These are phyloP conservation scores for Diatrype stigma DNA, from an alignment of 2,329 filamentous ascomycete species.

Conservation along the genomic window DNA sequence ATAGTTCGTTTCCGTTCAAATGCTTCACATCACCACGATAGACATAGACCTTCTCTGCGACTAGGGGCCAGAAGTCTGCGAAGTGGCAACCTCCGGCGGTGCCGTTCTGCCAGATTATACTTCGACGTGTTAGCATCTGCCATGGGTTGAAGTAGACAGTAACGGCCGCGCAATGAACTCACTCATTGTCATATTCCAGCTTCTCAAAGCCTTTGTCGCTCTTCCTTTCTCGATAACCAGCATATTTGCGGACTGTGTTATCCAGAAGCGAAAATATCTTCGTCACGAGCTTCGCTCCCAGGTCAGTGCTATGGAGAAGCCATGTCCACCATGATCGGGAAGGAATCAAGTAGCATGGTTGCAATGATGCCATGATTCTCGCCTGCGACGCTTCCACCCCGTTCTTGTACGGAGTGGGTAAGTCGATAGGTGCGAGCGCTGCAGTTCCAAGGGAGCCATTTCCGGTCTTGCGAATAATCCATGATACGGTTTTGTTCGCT, in stretches of 20 bases:
- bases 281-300: constrained; percentile 14
- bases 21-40: constrained; percentile 14
- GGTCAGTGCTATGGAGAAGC: constrained; percentile 14
- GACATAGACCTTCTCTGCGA: constrained; percentile 19
- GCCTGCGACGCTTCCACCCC: constrained; percentile 19
- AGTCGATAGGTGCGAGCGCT: constrained; percentile 21
- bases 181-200: constrained; percentile 20
- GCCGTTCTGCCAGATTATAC: constrained; percentile 24
- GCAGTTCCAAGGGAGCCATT: constrained; percentile 26
- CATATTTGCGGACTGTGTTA: constrained; percentile 17
- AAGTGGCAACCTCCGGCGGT: constrained; percentile 23
- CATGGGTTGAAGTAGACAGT: not conserved
- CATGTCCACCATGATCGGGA: constrained; percentile 15
- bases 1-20: constrained; percentile 11
- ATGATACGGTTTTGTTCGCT: constrained; percentile 27
- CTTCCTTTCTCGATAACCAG: constrained; percentile 17
- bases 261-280: constrained; percentile 16
- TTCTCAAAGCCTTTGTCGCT: constrained; percentile 19
- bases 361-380: constrained; percentile 18
- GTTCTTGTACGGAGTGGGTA: constrained; percentile 21
- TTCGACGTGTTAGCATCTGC: constrained; percentile 5
- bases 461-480: constrained; percentile 28
- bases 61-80: constrained; percentile 21
- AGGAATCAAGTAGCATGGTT: constrained; percentile 15
- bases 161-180: constrained; percentile 6